Base-by-base conservation (phyloP, 257 asterid species). In the Striga asiatica region DNA sequence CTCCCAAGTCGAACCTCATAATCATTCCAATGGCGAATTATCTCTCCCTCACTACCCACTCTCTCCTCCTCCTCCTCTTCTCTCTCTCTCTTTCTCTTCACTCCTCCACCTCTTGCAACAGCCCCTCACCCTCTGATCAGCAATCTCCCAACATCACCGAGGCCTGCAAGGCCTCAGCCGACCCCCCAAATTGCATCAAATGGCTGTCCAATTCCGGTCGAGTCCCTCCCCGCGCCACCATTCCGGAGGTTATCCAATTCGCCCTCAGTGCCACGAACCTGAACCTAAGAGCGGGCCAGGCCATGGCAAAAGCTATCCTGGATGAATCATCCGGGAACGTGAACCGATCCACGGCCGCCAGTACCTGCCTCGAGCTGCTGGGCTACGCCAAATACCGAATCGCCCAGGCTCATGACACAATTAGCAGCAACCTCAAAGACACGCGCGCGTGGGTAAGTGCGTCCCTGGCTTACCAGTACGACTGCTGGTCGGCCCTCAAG, bases 401-500 rank as follows among this genome's bases (percentile, higher is more conserved):
- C 11, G 51, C 45, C 2, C 56, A 19, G 69, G 27, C 24, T 65
- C 23, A 0, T 77, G 76, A 0, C 32, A 78, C 5, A 20, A 22
- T 57, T 1, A 28, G 69, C 7, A 71, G 65, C 29, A n/a, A 18
- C 12, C 25, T 71, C 5, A 84, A 78, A 66, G 81, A 79, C 68
- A 80, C 83, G 12, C 85, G 94, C 17, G 94, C 94, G 8, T 84
- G 88, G 94, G 56, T 73, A 79, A 74, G 88, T 61, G 79, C 81
- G 13, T 76, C 75, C 20, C 1, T 75, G 58, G 82, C 42, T 8
- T 76, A 81, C 64, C 81, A 78, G 16, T 77, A 78, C 69, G 79
- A 74, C 57, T 78, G 94, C 64, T 77, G 81, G 83, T 71, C 83
- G 0, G 87, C 70, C 18, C 74, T 81, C 18, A 76, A 66, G 71